Base-by-base conservation (phyloP, 2,329 filamentous ascomycete genomes). In the Colletotrichum endophyticum region DNA sequence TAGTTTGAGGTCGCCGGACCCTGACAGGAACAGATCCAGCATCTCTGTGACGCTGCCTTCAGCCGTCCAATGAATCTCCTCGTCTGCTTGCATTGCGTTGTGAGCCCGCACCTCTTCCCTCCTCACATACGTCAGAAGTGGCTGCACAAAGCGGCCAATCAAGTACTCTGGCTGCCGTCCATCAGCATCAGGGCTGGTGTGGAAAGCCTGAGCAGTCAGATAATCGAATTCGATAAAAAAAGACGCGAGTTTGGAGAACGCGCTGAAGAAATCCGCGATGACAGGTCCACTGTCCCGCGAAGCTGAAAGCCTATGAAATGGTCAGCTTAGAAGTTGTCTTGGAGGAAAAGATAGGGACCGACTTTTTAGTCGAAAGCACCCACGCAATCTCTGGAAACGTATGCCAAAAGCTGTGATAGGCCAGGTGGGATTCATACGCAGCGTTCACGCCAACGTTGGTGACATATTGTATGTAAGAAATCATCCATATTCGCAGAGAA, bases 171-270 rank as follows among this genome's bases (percentile, higher is more conserved):
- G 84, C 9, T 85, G 81, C 25, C 80, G 80, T 5, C 80, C 78
- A 11, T 83, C 83, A 13, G 84, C 83, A 8, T 81, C 78, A 4
- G 57, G 32, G 19, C 30, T 28, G 25, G 32, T 9, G 28, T 77
- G 73, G 27, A 73, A 63, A 16, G 63, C n/a, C 28, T 73, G 70
- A 59, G 74, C 66, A 4, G 83, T 84, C 66, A 80, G 80, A 44
- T 84, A 79, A 79, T 93, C 92, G 76, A 91, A 82, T 16, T 84
- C 81, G 69, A 92, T 83, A 75, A 92, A 89, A 76, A 86, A 87
- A 15, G 88, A 89, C 2, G 90, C 84, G 61, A 93, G 81, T 73
- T 83, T 86, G n/a, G 89, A 86, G 77, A 88, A 89, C 3, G 80
- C 80, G 12, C 78, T 76, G 77, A 86, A 89, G 57, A 90, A 84